Evolutionary conservation across 306 rosid genomes (phyloP).

Genomic region (Hippophae tibetana): DNA sequence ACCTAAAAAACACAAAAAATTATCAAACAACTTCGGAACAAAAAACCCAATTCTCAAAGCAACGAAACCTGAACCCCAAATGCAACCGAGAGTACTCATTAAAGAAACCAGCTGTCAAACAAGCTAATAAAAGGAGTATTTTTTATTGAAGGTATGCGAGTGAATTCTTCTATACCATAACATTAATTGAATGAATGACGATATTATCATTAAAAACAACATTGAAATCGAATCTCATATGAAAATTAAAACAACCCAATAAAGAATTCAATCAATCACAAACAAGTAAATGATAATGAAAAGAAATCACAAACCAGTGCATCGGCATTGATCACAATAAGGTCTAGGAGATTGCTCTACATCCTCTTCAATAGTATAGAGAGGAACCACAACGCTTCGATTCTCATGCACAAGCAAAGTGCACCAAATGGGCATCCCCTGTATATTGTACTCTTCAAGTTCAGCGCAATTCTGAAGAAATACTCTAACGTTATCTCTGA

Average conservation of each 20-base stretch:
- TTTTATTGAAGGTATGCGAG: too few relatives aligned
- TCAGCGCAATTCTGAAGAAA: slow-evolving; percentile 67
- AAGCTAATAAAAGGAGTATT: too few relatives aligned
- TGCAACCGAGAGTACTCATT: too few relatives aligned
- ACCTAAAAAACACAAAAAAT: slow-evolving; percentile 30
- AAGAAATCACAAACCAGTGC: slow-evolving; percentile 33
- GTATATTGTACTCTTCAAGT: slow-evolving; percentile 38
- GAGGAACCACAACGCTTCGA: slow-evolving; percentile 45
- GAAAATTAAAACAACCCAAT: not conserved
- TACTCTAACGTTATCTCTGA: slow-evolving; percentile 52
- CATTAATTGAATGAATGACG: too few relatives aligned
- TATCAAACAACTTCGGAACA: not conserved
- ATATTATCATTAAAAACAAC: too few relatives aligned
- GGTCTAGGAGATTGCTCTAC: slow-evolving; percentile 43
- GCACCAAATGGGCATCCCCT: slow-evolving; percentile 57
- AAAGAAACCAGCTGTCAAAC: too few relatives aligned
- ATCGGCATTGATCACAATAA: slow-evolving; percentile 71
- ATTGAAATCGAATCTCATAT: not conserved
- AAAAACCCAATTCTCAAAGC: not conserved
- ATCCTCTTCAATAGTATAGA: slow-evolving; percentile 63
- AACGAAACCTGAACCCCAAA: not conserved
- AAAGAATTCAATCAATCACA: not conserved
- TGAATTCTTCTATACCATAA: too few relatives aligned
- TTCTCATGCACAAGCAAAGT: slow-evolving; percentile 64
- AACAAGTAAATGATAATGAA: not conserved